Percentiles rank a stretch among this genome's conserved stretches.
Evolutionary conservation across 2,329 filamentous ascomycete genomes (phyloP).

Genomic region (Tolypocladium ovalisporum): DNA sequence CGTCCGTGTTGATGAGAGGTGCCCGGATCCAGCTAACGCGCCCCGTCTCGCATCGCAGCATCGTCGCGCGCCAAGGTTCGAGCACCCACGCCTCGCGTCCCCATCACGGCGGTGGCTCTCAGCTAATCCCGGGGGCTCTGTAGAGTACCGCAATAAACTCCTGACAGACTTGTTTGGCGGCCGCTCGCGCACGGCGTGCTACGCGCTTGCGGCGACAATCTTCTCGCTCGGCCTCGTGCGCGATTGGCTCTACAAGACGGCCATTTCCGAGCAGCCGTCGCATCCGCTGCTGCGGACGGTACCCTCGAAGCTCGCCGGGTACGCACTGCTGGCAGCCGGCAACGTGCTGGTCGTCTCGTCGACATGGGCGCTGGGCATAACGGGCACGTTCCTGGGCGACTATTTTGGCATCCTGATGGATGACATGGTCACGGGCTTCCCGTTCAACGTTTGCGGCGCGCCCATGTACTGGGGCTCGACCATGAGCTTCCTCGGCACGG

Average conservation of each 20-base stretch:
- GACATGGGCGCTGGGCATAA: slow-evolving; percentile 87
- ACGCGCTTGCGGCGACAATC: slow-evolving; percentile 77
- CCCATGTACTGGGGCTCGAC: slow-evolving; percentile 97
- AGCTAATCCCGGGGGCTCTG: slow-evolving; percentile 6
- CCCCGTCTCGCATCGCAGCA: slow-evolving; percentile 36
- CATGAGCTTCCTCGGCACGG: slow-evolving; percentile 81
- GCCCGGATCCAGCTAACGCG: neutral
- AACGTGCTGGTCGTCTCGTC: slow-evolving; percentile 80
- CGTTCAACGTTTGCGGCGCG: slow-evolving; percentile 81
- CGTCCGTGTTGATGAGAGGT: slow-evolving; percentile 1
- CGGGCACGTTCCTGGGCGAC: slow-evolving; percentile 92
- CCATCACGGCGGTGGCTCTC: slow-evolving; percentile 7
- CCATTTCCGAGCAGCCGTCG: slow-evolving; percentile 63
- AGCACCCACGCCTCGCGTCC: slow-evolving; percentile 6
- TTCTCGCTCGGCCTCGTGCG: slow-evolving; percentile 86
- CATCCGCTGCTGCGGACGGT: slow-evolving; percentile 60
- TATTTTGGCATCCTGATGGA: slow-evolving; percentile 99
- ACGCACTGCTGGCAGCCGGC: slow-evolving; percentile 60
- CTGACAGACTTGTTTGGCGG: slow-evolving; percentile 81
- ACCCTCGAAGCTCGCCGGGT: slow-evolving; percentile 51
- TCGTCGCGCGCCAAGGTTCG: slow-evolving; percentile 70
- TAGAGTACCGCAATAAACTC: slow-evolving; percentile 86
- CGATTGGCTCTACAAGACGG: slow-evolving; percentile 78
- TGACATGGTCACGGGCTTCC: slow-evolving; percentile 84
- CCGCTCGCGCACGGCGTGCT: slow-evolving; percentile 71